Percentiles rank a stretch among this genome's conserved stretches.
phyloP scores from a whole-genome alignment of 805 yeast genomes.

The Lipomyces chichibuensis region DNA sequence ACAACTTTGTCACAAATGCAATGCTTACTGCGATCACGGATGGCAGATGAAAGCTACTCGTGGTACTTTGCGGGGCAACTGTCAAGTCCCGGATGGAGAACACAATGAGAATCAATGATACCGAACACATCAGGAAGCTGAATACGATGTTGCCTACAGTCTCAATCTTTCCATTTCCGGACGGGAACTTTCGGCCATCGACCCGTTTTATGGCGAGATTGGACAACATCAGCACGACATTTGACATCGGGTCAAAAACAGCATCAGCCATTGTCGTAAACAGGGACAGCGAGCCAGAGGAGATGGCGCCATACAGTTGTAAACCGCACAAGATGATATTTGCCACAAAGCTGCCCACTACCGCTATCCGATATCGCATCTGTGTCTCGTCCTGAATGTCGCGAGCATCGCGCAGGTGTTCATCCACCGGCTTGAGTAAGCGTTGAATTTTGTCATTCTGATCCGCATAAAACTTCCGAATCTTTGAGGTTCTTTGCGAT shows the following conservation, averaged over 20 bases:
- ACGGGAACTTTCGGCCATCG: constrained; percentile 19
- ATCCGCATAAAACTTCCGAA: constrained; percentile 13
- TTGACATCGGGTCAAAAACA: constrained; percentile 25
- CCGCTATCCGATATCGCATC: constrained; percentile 15
- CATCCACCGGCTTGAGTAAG: constrained; percentile 24
- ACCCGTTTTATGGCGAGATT: constrained; percentile 18
- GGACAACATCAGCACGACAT: constrained; percentile 17
- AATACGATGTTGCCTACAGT: constrained; percentile 27
- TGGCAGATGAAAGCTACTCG: constrained; percentile 12
- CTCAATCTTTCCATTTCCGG: constrained; percentile 26
- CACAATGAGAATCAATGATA: constrained; percentile 25
- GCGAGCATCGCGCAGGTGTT: constrained; percentile 9
- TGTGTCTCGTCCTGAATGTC: constrained; percentile 7
- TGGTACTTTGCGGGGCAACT: constrained; percentile 1
- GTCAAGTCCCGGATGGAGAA: constrained; percentile 15
- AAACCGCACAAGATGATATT: constrained; percentile 19
- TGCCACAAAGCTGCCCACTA: constrained; percentile 25
- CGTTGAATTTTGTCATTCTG: constrained; percentile 23
- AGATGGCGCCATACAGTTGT: constrained; percentile 24
- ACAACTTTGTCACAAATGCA: constrained; percentile 23
- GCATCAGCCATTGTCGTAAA: constrained; percentile 31
- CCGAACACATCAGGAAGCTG: constrained; percentile 28
- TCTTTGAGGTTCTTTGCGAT: not conserved
- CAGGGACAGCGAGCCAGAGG: constrained; percentile 31
- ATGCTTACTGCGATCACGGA: constrained; percentile 21